Percentiles rank a stretch among this genome's conserved stretches.
Evolutionary conservation across 176 grass and related monocot species (phyloP).

Genomic region (Metroxylon sagu): DNA sequence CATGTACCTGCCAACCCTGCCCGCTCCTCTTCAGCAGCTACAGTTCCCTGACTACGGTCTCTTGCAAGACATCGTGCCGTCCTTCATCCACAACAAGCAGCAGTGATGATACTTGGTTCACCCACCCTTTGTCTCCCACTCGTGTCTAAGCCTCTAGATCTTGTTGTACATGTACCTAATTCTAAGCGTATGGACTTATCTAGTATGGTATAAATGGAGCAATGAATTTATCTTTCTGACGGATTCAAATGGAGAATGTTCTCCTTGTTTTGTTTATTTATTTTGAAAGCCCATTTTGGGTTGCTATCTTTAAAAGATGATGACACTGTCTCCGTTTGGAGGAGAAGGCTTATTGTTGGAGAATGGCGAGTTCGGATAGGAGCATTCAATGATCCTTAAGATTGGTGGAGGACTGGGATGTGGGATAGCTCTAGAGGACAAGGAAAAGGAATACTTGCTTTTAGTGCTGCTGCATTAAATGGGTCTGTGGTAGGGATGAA

Average conservation of each 20-base stretch:
- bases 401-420: too few species aligned
- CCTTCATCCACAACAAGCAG: conserved; percentile 19
- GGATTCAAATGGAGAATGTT: conserved; percentile 25
- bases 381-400: too few species aligned
- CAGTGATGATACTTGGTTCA: conserved; percentile 11
- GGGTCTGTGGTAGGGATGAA: too few species aligned
- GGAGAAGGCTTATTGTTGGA: too few species aligned
- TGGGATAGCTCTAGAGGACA: too few species aligned
- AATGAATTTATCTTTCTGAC: conserved; percentile 12
- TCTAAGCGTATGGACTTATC: conserved; percentile 34
- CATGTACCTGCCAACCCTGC: conserved; percentile 40
- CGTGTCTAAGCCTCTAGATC: conserved; percentile 26
- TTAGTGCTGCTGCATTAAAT: too few species aligned
- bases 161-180: conserved; percentile 71
- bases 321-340: conserved; percentile 10
- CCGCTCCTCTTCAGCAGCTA: conserved; percentile 38
- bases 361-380: too few species aligned
- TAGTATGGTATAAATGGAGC: not conserved
- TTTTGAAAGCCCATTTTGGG: conserved; percentile 8
- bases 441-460: too few species aligned
- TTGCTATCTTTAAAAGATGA: conserved; percentile 9
- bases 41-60: conserved; percentile 52
- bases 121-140: not conserved
- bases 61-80: conserved; percentile 61
- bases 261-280: not conserved